phyloP scores from a whole-genome alignment of 495 filamentous ascomycete genomes.

The Glonium stellatum region DNA sequence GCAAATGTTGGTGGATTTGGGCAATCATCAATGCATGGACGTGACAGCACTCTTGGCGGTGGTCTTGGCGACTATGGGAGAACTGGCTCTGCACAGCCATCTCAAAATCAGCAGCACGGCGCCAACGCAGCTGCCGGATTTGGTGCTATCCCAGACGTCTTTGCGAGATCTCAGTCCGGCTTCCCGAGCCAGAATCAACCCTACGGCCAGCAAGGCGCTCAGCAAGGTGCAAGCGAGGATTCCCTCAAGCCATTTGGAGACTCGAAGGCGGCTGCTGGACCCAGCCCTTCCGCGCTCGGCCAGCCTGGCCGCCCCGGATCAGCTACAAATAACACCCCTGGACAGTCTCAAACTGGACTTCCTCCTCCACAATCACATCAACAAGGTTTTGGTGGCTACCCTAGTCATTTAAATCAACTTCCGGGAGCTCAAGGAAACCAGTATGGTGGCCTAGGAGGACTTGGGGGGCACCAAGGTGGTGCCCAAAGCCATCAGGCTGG shows the following conservation, averaged over 20 bases:
- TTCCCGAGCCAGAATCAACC: slow-evolving; percentile 62
- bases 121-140: slow-evolving; percentile 54
- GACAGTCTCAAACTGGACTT: slow-evolving; percentile 52
- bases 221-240: slow-evolving; percentile 55
- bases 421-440: slow-evolving; percentile 53
- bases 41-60: slow-evolving; percentile 53
- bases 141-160: slow-evolving; percentile 68
- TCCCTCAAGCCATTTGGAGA: slow-evolving; percentile 72
- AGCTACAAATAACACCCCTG: slow-evolving; percentile 60
- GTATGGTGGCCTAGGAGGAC: slow-evolving; percentile 64
- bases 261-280: slow-evolving; percentile 62
- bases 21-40: slow-evolving; percentile 58
- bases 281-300: slow-evolving; percentile 70
- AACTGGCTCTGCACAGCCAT: slow-evolving; percentile 63
- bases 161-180: slow-evolving; percentile 59
- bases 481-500: slow-evolving; percentile 57
- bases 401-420: slow-evolving; percentile 60
- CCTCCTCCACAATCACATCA: slow-evolving; percentile 70
- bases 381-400: slow-evolving; percentile 67
- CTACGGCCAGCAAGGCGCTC: slow-evolving; percentile 54
- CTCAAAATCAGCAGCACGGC: slow-evolving; percentile 57
- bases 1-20: slow-evolving; percentile 65
- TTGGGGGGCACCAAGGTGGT: slow-evolving; percentile 57
- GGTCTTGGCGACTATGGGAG: slow-evolving; percentile 68
- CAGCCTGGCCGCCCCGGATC: slow-evolving; percentile 79